Percentiles rank a stretch among this genome's conserved stretches.
Evolutionary conservation across 106 monocot genomes (phyloP).

Genomic region (Hemerocallis citrina): DNA sequence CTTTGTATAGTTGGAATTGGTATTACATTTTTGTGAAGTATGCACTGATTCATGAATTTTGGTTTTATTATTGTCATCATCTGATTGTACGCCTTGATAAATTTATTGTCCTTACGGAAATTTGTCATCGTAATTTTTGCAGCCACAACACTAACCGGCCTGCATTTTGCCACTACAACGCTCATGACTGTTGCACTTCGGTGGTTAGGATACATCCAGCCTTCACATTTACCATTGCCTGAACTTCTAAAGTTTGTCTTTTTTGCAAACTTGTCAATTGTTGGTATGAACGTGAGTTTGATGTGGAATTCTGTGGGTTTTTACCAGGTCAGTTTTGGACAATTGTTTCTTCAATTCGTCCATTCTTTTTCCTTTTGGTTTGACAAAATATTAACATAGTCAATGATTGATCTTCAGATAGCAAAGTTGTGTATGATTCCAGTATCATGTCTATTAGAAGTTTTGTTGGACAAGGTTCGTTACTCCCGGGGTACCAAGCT

Average conservation of each 20-base stretch:
- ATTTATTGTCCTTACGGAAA: background rate
- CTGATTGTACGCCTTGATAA: background rate
- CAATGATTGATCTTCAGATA: conserved; percentile 33
- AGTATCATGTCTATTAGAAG: conserved; percentile 67
- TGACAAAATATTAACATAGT: background rate
- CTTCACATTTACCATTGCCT: conserved; percentile 47
- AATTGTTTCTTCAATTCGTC: background rate
- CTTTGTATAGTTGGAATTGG: background rate
- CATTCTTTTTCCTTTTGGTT: background rate
- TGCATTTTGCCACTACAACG: conserved; percentile 60
- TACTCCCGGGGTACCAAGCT: conserved; percentile 70
- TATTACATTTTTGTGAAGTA: background rate
- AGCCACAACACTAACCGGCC: conserved; percentile 66
- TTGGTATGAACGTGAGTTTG: conserved; percentile 33
- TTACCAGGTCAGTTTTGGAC: conserved; percentile 33
- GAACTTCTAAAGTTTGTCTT: conserved; percentile 56
- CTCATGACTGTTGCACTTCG: conserved; percentile 44
- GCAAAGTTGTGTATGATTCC: conserved; percentile 75
- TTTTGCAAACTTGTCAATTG: conserved; percentile 57
- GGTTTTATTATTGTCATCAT: background rate
- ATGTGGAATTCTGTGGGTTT: conserved; percentile 34
- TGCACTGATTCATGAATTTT: background rate
- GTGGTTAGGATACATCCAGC: conserved; percentile 48
- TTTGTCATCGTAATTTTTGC: conserved; percentile 6
- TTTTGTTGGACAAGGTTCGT: conserved; percentile 65